A percentile compares a stretch with the other conserved stretches of the same genome.
phyloP scores from a whole-genome alignment of 495 filamentous ascomycete species.

The Hypoxylon cercidicola region DNA sequence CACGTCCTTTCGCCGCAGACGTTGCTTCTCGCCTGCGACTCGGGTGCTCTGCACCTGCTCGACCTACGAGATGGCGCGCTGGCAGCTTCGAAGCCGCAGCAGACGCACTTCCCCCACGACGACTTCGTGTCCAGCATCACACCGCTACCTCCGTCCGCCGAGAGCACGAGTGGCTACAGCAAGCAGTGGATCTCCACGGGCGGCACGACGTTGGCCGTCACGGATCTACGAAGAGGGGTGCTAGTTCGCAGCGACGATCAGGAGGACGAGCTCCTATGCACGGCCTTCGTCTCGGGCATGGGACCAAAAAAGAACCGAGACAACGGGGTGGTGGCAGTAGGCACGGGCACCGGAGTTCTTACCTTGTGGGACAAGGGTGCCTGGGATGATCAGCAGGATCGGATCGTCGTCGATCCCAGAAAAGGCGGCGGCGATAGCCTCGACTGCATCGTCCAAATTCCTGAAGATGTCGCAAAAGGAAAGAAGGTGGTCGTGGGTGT shows the following conservation, averaged over 20 bases:
- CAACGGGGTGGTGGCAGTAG: conserved; percentile 81
- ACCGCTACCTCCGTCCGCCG: conserved; percentile 78
- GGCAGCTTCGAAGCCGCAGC: conserved; percentile 68
- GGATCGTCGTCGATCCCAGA: conserved; percentile 74
- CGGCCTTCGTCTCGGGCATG: conserved; percentile 75
- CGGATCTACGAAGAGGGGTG: conserved; percentile 84
- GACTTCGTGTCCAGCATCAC: conserved; percentile 94
- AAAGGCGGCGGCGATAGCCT: conserved; percentile 72
- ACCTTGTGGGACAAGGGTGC: conserved; percentile 92
- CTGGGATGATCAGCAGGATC: conserved; percentile 95
- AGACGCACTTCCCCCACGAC: conserved; percentile 84
- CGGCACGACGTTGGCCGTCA: conserved; percentile 86
- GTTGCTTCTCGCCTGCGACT: conserved; percentile 89
- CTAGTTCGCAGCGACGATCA: conserved; percentile 90
- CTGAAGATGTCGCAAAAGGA: conserved; percentile 70
- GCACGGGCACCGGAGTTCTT: conserved; percentile 79
- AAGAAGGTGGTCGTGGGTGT: conserved; percentile 79
- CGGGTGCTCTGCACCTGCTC: conserved; percentile 86
- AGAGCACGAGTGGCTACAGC: conserved; percentile 83
- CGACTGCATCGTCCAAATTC: conserved; percentile 74
- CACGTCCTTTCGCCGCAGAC: conserved; percentile 86
- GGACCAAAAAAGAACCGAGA: conserved; percentile 67
- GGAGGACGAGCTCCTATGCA: conserved; percentile 89
- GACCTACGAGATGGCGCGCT: conserved; percentile 79
- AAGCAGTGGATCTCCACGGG: conserved; percentile 96